Evolutionary conservation across 352 stramenopile genomes (phyloP).

Genomic region (Phytopythium boreale): DNA sequence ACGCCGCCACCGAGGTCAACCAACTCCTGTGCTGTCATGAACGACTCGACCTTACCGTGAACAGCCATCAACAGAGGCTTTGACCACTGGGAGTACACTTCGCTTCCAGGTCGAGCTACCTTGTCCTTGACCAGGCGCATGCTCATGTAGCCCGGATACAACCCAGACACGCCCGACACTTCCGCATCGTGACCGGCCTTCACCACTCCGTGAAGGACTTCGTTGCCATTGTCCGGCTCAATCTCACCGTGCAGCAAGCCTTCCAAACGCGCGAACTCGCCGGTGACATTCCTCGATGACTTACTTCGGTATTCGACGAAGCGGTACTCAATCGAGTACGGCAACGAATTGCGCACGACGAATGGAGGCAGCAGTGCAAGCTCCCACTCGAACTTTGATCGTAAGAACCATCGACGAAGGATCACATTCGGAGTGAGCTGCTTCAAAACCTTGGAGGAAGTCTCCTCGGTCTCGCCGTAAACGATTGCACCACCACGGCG

Average conservation of each 20-base stretch:
- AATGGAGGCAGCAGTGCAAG: conserved; percentile 73
- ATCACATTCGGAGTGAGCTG: conserved; percentile 70
- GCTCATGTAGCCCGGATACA: conserved; percentile 69
- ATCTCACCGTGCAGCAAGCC: conserved; percentile 38
- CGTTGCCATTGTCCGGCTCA: conserved; percentile 22
- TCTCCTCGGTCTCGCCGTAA: conserved; percentile 72
- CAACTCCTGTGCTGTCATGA: conserved; percentile 61
- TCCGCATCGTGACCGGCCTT: conserved; percentile 72
- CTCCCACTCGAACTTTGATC: conserved; percentile 81
- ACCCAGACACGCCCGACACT: conserved; percentile 66
- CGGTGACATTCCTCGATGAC: conserved; percentile 39
- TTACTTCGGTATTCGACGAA: conserved; percentile 82
- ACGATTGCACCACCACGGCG: conserved; percentile 68
- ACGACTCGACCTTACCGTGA: conserved; percentile 65
- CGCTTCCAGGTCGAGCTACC: conserved; percentile 14
- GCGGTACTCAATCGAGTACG: conserved; percentile 82
- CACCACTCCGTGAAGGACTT: conserved; percentile 48
- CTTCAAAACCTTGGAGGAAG: conserved; percentile 70
- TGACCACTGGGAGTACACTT: conserved; percentile 57
- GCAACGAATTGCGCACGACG: conserved; percentile 83
- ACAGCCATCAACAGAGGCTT: conserved; percentile 86
- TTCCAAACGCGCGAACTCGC: conserved; percentile 66
- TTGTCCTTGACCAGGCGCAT: conserved; percentile 53
- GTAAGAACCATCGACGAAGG: conserved; percentile 69
- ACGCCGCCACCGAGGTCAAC: conserved; percentile 50